Evolutionary conservation across 1,284 basidiomycete genomes (phyloP), one percentile per base, ranked within the genome.

Genomic region (Ceratorhiza oryzae-sativae): DNA sequence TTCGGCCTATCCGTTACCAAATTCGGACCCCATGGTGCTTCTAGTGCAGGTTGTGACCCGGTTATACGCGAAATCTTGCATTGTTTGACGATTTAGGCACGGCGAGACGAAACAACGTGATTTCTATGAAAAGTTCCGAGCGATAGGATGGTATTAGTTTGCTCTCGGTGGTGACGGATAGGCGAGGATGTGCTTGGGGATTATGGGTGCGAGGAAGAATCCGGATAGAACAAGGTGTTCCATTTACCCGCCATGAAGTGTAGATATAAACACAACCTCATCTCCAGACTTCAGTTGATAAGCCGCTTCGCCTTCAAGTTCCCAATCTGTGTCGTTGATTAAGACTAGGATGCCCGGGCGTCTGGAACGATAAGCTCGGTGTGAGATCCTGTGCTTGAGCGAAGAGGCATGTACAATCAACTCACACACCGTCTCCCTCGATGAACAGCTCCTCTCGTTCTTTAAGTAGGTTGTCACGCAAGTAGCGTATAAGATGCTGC

Each of bases 271-370:
- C 5, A 97, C 93, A 63, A 98, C 86, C 81, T 97, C 92, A 79
- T 99, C 97, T 1, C 87, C 85, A 45, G 90, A 84, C 79, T 92
- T 85, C 72, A 98, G 80, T 75, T 84, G 84, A 79, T 97, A 98
- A 34, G 92, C 90, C 25, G 94, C 90, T 80, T 98, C 97, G 39
- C 95, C 95, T 79, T 98, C 96, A 10, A 99, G 85, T 79, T 98
- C 97, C 97, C 97, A 99, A 78, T 99, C 97, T 1, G 94, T 93
- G 77, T 98, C 94, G 79, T 98, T 99, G 75, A 99, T 89, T 34
- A 99, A 84, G 0, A 98, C 96, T 3, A 99, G 85, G 51, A 99
- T 97, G 0, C 97, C 97, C 0, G 97, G 97, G 13, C 97, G 94
- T 18, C 95, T 98, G 79, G 15, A 12, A 25, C 8, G 36, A 49